Evolutionary conservation across 164 flowering plant genomes (phyloP), one percentile per base, ranked within the genome.

Genomic region (Brasenia schreberi): DNA sequence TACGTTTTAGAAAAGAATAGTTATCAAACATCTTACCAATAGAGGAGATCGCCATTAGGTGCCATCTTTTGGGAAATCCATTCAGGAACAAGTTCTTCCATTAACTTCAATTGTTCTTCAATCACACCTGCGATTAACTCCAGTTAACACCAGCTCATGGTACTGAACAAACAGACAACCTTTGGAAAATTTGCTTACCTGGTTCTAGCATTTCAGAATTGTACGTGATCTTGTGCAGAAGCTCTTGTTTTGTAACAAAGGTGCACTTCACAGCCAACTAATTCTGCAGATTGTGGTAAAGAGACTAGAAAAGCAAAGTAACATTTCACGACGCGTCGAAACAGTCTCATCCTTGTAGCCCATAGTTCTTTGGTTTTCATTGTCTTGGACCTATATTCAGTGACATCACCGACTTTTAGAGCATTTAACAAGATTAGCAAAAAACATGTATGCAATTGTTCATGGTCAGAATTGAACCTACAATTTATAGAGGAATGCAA

Each of bases 211-310:
- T 64, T 63, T 82, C 86, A 61, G 65, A 67, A 60, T 72, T 71
- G 67, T 83, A 70, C 70, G 76, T 68, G 52, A 89, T 81, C 72
- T 89, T 89, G 68, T 87, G 82, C 71, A 84, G 73, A 65, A 89
- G 92, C 77, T 89, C 90, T 77, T 84, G 83, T 70, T 84, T 85
- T 16, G 96, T 89, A 66, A 89, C 79, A 19, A 77, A 65, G 60
- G 79, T 64, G 63, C 72, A 64, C 63, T 73, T 73, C 42, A 73
- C 71, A 59, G 84, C 74, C 68, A 74, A 73, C 85, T 85, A 42
- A 87, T 80, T 4, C 18, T 70, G 65, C 75, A 73, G 49, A 84
- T 73, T 52, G 74, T 6, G 63, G 69, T 53, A 69, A 87, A 80
- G 59, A 80, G 72, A 17, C 74, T 81, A 64, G 74, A 69, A 73